Evolutionary conservation across 2,329 filamentous ascomycete species (phyloP).

Genomic region (Hymenoscyphus infarciens): DNA sequence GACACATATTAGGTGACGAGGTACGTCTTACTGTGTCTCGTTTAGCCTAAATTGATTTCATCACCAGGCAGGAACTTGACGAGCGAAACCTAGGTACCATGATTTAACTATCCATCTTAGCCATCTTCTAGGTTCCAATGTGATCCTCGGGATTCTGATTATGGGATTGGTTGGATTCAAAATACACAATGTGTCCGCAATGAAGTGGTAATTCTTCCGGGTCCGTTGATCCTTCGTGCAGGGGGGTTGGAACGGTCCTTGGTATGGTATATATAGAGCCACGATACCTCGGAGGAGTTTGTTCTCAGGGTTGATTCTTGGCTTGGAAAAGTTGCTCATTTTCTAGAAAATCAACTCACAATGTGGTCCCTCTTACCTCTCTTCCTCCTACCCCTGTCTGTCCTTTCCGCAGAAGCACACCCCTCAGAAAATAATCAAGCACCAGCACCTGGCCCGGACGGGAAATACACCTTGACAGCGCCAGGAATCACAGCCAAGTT

Average conservation of each 20-base stretch:
- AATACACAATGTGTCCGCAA: constrained; percentile 5
- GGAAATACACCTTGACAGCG: constrained; percentile 69
- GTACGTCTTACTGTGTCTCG: constrained; percentile 4
- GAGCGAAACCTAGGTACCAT: neutral
- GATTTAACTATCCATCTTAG: neutral
- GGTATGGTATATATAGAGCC: neutral
- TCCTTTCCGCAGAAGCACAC: neutral
- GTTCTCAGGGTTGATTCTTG: neutral
- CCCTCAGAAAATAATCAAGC: neutral
- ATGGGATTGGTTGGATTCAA: constrained; percentile 2
- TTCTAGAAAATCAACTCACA: neutral
- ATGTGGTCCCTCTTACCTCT: constrained; percentile 7
- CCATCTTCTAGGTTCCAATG: neutral
- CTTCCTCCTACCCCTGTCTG: constrained; percentile 2
- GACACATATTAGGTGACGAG: neutral
- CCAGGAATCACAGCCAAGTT: constrained; percentile 60
- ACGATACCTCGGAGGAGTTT: neutral
- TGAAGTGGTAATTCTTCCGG: neutral
- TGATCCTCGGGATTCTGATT: neutral
- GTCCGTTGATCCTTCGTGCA: neutral
- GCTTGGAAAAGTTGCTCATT: neutral
- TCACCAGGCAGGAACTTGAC: neutral
- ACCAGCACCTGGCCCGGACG: constrained; percentile 48
- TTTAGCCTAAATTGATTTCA: constrained; percentile 6
- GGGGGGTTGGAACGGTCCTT: neutral